These are phyloP conservation scores for Cucumis variabilis DNA, from an alignment of 331 rosid genomes.

Conservation along the genomic window DNA sequence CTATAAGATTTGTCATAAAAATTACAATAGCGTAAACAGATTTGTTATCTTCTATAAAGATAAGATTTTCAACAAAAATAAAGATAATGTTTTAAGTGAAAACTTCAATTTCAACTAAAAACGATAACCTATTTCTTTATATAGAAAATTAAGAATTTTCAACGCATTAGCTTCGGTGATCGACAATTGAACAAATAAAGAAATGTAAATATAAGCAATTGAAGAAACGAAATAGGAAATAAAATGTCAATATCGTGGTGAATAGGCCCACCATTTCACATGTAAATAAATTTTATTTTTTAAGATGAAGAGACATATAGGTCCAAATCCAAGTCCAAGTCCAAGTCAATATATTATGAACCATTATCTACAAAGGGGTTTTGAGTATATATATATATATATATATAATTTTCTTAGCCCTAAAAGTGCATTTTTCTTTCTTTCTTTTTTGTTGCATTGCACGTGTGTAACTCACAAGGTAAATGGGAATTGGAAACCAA, in stretches of 20 bases:
- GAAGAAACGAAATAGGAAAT: background rate
- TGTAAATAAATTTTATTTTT: background rate
- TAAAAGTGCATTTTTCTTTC: background rate
- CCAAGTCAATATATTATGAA: background rate
- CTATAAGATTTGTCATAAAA: no score
- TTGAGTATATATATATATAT: background rate
- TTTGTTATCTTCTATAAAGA: no score
- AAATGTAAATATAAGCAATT: background rate
- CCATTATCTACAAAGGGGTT: constrained; percentile 12
- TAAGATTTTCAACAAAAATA: no score
- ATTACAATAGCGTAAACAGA: no score
- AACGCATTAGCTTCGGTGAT: no score
- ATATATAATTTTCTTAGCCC: background rate
- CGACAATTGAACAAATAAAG: background rate
- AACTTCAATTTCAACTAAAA: no score
- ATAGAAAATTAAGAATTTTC: no score
- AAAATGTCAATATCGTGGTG: background rate
- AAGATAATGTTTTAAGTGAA: no score
- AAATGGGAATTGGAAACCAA: constrained; percentile 37
- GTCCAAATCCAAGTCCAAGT: background rate
- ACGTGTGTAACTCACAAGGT: constrained; percentile 44
- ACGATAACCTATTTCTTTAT: no score
- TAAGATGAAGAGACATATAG: background rate
- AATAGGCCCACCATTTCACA: constrained; percentile 19
- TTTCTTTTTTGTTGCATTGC: constrained; percentile 18